phyloP scores from a whole-genome alignment of 2,329 filamentous ascomycete species.

The Thelonectria blattea region DNA sequence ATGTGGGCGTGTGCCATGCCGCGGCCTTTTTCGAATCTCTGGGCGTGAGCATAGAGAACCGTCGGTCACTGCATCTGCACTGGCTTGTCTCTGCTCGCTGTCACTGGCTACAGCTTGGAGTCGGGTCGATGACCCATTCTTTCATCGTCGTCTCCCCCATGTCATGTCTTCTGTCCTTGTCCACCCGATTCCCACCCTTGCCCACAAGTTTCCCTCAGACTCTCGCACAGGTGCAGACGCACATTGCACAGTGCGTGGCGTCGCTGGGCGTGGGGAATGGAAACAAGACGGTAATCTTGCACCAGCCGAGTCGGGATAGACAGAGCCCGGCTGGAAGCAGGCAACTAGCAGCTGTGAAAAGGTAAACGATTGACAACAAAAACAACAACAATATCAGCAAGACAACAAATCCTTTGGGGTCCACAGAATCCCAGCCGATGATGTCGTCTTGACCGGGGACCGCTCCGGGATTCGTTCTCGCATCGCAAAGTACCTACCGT shows the following conservation, averaged over 20 bases:
- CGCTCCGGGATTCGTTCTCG: conserved; percentile 1
- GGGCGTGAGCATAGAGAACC: conserved; percentile 22
- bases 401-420: conserved; percentile 10
- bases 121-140: conserved; percentile 27
- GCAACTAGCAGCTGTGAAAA: not conserved
- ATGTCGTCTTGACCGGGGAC: conserved; percentile 10
- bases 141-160: conserved; percentile 30
- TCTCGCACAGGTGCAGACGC: conserved; percentile 33
- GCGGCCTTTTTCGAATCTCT: conserved; percentile 1
- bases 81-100: conserved; percentile 11
- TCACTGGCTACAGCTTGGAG: conserved; percentile 9
- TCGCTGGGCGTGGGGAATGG: conserved; percentile 37
- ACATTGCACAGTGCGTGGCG: conserved; percentile 37
- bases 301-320: not conserved
- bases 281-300: conserved; percentile 41
- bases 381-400: not conserved
- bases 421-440: conserved; percentile 12
- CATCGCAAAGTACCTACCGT: conserved; percentile 1
- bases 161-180: conserved; percentile 19
- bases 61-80: conserved; percentile 37
- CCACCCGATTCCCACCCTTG: conserved; percentile 13
- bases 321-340: conserved; percentile 8
- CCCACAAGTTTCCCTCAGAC: conserved; percentile 30
- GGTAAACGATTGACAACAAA: conserved; percentile 11
- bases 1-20: conserved; percentile 25